Conservation (phyloP, 83 land plant genomes). For the Picea abies region DNA sequence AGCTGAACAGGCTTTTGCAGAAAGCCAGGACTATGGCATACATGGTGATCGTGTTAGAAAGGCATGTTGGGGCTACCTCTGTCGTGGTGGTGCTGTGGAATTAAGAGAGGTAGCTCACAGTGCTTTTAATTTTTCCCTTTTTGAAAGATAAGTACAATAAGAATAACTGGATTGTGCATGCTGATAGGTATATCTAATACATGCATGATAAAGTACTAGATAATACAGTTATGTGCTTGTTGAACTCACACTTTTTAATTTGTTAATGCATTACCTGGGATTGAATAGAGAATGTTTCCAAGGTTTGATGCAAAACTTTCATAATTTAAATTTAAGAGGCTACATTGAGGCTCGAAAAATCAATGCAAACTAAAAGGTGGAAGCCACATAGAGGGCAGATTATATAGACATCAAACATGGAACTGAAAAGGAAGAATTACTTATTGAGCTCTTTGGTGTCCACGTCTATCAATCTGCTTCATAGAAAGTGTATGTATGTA, state of each 20-base stretch:
- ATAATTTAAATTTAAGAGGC: neutral
- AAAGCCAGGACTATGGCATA: slow-evolving; percentile 96
- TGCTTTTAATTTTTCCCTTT: neutral
- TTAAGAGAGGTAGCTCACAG: slow-evolving; percentile 75
- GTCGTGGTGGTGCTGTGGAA: slow-evolving; percentile 94
- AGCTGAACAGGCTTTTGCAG: slow-evolving; percentile 84
- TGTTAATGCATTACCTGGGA: neutral
- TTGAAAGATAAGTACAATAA: neutral
- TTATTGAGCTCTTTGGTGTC: neutral
- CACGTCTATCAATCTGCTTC: neutral
- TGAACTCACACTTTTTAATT: neutral
- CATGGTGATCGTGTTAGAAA: slow-evolving; percentile 96
- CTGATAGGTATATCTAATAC: neutral
- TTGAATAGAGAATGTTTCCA: neutral
- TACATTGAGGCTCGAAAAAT: neutral
- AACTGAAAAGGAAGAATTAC: neutral
- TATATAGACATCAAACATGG: neutral
- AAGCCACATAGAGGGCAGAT: neutral
- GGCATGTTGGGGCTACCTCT: slow-evolving; percentile 99
- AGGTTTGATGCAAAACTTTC: neutral
- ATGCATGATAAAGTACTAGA: neutral
- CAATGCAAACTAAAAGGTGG: neutral
- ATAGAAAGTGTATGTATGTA: too few species aligned
- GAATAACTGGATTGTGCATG: neutral
- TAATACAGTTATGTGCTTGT: neutral